A percentile compares a stretch with the other conserved stretches of the same genome.
These are phyloP conservation scores for Didymella arachidicola DNA, from an alignment of 2,329 filamentous ascomycete genomes.

Conservation along the genomic window DNA sequence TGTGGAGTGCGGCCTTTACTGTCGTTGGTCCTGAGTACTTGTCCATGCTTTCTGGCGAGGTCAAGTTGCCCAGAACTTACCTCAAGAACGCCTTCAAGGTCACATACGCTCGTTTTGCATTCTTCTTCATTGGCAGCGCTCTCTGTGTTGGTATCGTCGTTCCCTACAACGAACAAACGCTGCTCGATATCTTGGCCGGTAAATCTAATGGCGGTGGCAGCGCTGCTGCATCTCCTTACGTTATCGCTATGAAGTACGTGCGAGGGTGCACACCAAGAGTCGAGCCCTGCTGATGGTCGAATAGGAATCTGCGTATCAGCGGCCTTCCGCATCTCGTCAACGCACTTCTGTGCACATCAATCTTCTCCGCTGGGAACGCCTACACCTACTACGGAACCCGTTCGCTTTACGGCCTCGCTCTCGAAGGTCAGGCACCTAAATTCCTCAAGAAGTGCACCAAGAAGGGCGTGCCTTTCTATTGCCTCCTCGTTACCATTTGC, in stretches of 20 bases:
- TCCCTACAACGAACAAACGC: background rate
- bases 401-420: background rate
- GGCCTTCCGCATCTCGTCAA: conserved; percentile 65
- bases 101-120: background rate
- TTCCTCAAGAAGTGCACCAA: background rate
- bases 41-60: conserved; percentile 55
- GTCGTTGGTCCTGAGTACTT: conserved; percentile 56
- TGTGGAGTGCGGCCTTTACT: conserved; percentile 20
- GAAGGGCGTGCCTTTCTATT: background rate
- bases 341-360: conserved; percentile 59
- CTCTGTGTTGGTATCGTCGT: background rate
- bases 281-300: background rate
- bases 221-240: background rate
- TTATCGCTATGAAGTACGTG: background rate
- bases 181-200: background rate
- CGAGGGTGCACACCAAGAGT: background rate
- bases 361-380: conserved; percentile 64
- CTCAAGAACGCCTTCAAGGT: conserved; percentile 53
- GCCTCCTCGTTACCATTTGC: conserved; percentile 67
- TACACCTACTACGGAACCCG: conserved; percentile 61
- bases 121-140: background rate
- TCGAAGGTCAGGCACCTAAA: background rate
- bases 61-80: conserved; percentile 49
- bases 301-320: background rate
- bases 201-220: background rate